Percentiles rank a stretch among this genome's conserved stretches.
Conservation (phyloP, 345 rosid species). For the Passiflora organensis region DNA sequence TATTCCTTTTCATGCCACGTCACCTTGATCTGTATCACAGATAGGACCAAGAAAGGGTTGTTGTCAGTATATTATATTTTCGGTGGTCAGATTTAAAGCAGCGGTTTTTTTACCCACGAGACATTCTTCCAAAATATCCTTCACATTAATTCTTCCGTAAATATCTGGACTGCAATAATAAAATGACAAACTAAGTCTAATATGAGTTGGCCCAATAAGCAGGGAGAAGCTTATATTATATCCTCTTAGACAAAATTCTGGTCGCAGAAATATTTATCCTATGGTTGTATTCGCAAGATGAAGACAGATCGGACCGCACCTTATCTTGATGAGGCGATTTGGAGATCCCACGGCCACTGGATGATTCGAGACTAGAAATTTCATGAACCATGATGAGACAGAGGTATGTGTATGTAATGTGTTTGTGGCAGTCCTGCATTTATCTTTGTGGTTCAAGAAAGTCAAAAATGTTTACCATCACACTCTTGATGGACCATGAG, state of each 20-base stretch:
- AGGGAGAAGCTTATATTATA: not conserved
- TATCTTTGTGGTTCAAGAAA: not conserved
- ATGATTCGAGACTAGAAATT: not conserved
- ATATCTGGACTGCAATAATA: not conserved
- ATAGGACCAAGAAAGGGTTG: no score
- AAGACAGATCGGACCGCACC: conserved; percentile 9
- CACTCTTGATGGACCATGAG: not conserved
- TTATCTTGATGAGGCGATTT: conserved; percentile 17
- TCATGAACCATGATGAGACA: conserved; percentile 1
- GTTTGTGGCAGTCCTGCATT: not conserved
- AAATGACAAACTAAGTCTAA: not conserved
- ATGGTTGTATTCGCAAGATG: not conserved
- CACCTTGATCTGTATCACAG: no score
- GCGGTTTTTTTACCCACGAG: not conserved
- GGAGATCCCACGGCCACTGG: conserved; percentile 16
- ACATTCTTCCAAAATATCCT: conserved; percentile 7
- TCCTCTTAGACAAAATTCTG: not conserved
- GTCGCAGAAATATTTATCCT: conserved; percentile 1
- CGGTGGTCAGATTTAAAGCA: not conserved
- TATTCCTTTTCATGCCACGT: no score
- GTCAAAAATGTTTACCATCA: not conserved
- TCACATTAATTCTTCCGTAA: not conserved
- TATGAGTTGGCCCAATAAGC: not conserved
- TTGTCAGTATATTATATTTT: not conserved
- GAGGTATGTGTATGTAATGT: conserved; percentile 7